Evolutionary conservation across 805 yeast species (phyloP), one percentile per base, ranked within the genome.

Genomic region (Schizosaccharomyces osmophilus): DNA sequence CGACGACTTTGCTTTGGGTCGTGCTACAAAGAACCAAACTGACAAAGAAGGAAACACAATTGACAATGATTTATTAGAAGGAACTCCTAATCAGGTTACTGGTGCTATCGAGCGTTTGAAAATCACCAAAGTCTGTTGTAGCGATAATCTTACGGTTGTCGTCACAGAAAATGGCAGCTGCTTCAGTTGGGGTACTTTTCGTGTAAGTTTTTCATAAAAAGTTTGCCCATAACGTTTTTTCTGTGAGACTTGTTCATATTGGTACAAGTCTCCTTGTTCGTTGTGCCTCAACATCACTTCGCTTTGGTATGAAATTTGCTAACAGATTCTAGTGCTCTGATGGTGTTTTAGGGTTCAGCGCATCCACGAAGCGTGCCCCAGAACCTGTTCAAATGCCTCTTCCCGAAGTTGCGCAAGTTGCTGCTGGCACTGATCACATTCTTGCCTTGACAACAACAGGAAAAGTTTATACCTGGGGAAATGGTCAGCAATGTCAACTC

Each of bases 171-270:
- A 81, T 61, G 97, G 98, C 45, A 87, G 85, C 48, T 88, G 94
- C 9, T 93, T 83, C 71, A 94, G 97, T 0, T 93, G 98, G 97
- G 99, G 99, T 48, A 86, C 96, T 24, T 93, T 93, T 67, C 63
- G 77, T 70, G 51, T 45, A 45, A 45, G 51, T 45, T 19, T 1
- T 45, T 45, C 22, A 24, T 36, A 9, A 9, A 9, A 6, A 2
- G 5, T 31, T 36, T 3, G 5, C 8, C 8, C 15, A 11, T 36
- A 36, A 13, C 4, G 41, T 13, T 13, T 31, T n/a, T 36, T 11
- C 41, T 36, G 15, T 11, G 17, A 36, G 41, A 36, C 15, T 36
- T 36, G 41, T 36, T 1, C 17, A 36, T 36, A 36, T 36, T 36
- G 41, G 5, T 36, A 36, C 15, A 36, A 36, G 15, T 36, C 5